Base-by-base conservation (phyloP, 2,329 filamentous ascomycete species). In the Sclerotinia borealis region DNA sequence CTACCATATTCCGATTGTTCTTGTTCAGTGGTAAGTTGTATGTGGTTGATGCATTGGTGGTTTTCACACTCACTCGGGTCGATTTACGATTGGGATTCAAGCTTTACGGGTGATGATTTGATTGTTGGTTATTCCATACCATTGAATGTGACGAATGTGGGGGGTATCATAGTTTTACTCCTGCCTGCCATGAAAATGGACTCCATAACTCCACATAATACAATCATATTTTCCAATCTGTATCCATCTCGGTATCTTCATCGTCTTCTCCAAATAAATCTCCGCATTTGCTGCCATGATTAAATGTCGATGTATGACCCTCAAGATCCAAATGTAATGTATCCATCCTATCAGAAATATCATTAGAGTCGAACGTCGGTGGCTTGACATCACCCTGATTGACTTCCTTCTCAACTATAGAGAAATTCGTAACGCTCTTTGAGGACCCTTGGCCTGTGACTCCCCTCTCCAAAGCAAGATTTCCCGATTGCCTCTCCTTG, bases 391-490 rank as follows among this genome's bases (percentile, higher is more conserved):
- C 34, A 50, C 71, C 70, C 64, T 73, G 74, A 59, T 68, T 77
- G 48, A 76, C 78, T 22, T 72, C 78, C 70, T 82, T 86, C 73
- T 85, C 85, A 55, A 75, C 77, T 27, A 85, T 80, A 1, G 74
- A 78, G 41, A 85, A 75, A 52, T 80, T 78, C 22, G 85, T 73
- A 9, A 72, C 41, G n/a, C 66, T 68, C 36, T 63, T 68, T 1
- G 67, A 64, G 37, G 68, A 69, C 48, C 65, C 69, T 59, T 62
- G 49, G 36, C 69, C 66, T 39, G 59, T 71, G 45, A 76, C 76
- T 3, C 78, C 78, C 47, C 83, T 78, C 70, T 86, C 84, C 8
- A 83, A 67, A 0, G 83, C 82, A 13, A 86, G 74, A 3, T 79
- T 75, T 29, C 75, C 75, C 1, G 75, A 75, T 58, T 80, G 76